Base-by-base conservation (phyloP, 495 filamentous ascomycete genomes). In the Trichoderma virens region DNA sequence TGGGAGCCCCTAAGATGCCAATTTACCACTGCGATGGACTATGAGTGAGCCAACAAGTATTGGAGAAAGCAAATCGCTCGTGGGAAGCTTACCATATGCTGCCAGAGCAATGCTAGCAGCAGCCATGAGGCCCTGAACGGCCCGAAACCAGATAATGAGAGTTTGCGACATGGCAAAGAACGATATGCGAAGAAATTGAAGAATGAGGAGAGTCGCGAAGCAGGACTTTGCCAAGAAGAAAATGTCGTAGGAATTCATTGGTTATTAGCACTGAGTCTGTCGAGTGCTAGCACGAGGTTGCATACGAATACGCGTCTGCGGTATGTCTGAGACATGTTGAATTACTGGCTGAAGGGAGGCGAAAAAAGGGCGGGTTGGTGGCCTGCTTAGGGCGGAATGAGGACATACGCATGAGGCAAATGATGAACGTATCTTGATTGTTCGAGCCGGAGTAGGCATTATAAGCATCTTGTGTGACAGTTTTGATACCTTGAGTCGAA, bases 31-130 rank as follows among this genome's bases (percentile, higher is more conserved):
- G 65, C 62, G 9, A 13, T 56, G 23, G 11, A 1, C 0, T 6
- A 14, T 56, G 27, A 35, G 45, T 30, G 25, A 43, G 45, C 27
- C 5, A 30, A 56, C 43, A 47, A 39, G 7, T 7, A 2, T 47
- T 47, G 27, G 20, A 3, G 9, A 25, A 23, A 60, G 25, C 20
- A 32, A 1, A 8, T 25, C n/a, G n/a, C n/a, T n/a, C n/a, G n/a
- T 23, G 27, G 20, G 13, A 16, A 32, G 75, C 83, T 7, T 79
- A 94, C 91, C 85, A 71, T 88, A 91, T 60, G 78, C 84, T 23
- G 87, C 87, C 39, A 95, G 75, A 25, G 79, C 85, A 60, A 95
- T 72, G 38, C 90, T 79, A 56, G 89, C 80, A 67, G 91, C 69
- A 13, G 87, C 85, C 62, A 91, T 85, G 60, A 89, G 62, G 25